Percentiles rank a stretch among this genome's conserved stretches.
phyloP scores from a whole-genome alignment of 192 early-diverging fungal species.

The Martensiomyces pterosporus region DNA sequence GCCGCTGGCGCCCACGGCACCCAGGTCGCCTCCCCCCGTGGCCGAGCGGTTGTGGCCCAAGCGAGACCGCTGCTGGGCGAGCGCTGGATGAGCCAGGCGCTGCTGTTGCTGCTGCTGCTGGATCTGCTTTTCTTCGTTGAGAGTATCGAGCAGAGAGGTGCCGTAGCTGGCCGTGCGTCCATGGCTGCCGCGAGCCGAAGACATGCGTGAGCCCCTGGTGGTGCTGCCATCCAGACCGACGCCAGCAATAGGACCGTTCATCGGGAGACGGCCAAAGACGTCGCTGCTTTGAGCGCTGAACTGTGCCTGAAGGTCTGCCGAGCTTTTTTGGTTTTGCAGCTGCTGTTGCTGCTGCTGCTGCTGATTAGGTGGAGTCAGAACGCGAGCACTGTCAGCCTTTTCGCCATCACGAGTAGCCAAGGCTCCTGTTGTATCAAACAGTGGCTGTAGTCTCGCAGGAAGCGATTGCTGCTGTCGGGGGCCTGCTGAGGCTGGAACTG shows the following conservation, averaged over 20 bases:
- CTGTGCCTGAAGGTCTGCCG: conserved; percentile 5
- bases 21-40: not conserved
- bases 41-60: conserved; percentile 7
- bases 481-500: not conserved
- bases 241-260: not conserved
- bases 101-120: conserved; percentile 1
- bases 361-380: conserved; percentile 3
- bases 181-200: conserved; percentile 20
- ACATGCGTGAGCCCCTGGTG: conserved; percentile 2
- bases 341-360: not conserved
- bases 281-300: conserved; percentile 4
- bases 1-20: no score
- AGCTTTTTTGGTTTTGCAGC: not conserved
- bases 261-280: conserved; percentile 12
- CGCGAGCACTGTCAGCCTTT: conserved; percentile 14
- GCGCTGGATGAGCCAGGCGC: not conserved
- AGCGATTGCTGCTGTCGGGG: not conserved
- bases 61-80: conserved; percentile 1
- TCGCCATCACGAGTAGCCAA: not conserved
- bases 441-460: conserved; percentile 23
- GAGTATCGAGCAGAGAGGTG: conserved; percentile 47
- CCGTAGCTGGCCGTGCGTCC: conserved; percentile 48
- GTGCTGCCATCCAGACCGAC: not conserved
- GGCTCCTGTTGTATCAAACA: conserved; percentile 24
- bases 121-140: conserved; percentile 37